These are phyloP conservation scores for Xylariomycetidae sp. DNA, from an alignment of 2,329 filamentous ascomycete species.

Conservation along the genomic window DNA sequence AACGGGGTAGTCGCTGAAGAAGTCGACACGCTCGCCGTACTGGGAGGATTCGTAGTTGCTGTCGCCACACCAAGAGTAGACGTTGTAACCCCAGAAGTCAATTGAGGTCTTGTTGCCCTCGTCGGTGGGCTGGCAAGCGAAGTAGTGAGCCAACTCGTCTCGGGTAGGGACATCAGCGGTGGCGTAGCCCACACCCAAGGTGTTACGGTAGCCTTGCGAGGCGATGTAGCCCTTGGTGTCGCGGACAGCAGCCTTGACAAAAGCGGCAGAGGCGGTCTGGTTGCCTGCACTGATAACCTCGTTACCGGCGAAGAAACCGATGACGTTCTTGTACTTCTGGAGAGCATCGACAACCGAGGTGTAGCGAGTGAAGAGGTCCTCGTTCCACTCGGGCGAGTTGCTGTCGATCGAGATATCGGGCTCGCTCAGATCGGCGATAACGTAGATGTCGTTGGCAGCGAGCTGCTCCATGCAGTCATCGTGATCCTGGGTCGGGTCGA, in stretches of 20 bases:
- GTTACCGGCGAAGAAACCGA: slow-evolving; percentile 98
- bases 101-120: slow-evolving; percentile 51
- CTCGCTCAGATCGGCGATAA: slow-evolving; percentile 84
- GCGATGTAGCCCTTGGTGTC: slow-evolving; percentile 95
- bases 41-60: slow-evolving; percentile 72
- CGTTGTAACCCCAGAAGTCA: slow-evolving; percentile 99
- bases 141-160: slow-evolving; percentile 78
- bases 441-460: slow-evolving; percentile 83
- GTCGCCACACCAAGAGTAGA: slow-evolving; percentile 97
- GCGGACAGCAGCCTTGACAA: slow-evolving; percentile 94
- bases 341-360: slow-evolving; percentile 76
- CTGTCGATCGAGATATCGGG: slow-evolving; percentile 82
- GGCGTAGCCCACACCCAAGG: slow-evolving; percentile 87
- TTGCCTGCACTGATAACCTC: slow-evolving; percentile 86
- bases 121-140: slow-evolving; percentile 73
- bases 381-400: slow-evolving; percentile 70
- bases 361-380: slow-evolving; percentile 73
- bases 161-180: slow-evolving; percentile 86
- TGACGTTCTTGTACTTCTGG: slow-evolving; percentile 77
- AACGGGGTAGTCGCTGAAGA: slow-evolving; percentile 85
- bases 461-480: slow-evolving; percentile 78
- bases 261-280: slow-evolving; percentile 88
- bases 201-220: slow-evolving; percentile 62
- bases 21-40: slow-evolving; percentile 74
- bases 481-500: slow-evolving; percentile 76